Evolutionary conservation across 768 basidiomycete genomes (phyloP), one percentile per base, ranked within the genome.

Genomic region (Podaxis mareebaensis): DNA sequence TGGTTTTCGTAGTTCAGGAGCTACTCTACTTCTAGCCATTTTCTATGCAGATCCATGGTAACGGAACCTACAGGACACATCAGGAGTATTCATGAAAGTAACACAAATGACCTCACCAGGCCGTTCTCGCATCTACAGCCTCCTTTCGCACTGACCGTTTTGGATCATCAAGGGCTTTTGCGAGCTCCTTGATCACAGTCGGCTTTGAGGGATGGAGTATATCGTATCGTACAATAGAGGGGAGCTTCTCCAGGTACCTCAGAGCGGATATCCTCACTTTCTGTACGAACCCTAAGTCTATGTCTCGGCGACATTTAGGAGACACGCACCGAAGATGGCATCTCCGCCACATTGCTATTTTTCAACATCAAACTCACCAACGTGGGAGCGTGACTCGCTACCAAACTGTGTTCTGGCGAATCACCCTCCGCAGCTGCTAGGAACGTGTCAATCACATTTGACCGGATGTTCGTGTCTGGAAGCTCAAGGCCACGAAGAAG

Each of bases 151-250:
- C 95, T 2, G 76, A 76, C 63, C 91, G 80, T 71, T 89, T 91
- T n/a, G 92, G 92, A 76, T 99, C 97, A 71, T 99, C 97, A 53
- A 99, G 74, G 3, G 83, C 85, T 65, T 82, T 86, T 0, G 83
- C 89, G 28, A 99, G 79, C 64, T 90, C 88, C 40, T 86, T 86
- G 56, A 98, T 73, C 24, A 97, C 91, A 0, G 71, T 76, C 2
- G 84, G 63, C 74, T 94, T 98, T 70, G 86, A 82, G 1, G 92
- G 89, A 70, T 96, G 94, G 42, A 99, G 79, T 12, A 90, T 77
- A 66, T 92, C 89, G 72, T 94, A 96, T 38, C 91, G 87, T 54
- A 98, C 85, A 38, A 87, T 81, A 44, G 79, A 81, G 0, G 97
- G 95, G 52, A 99, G 73, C 20, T 85, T 76, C 2, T 82, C 86